Conservation (phyloP, 2,329 filamentous ascomycete species). For the Talaromyces sp. region DNA sequence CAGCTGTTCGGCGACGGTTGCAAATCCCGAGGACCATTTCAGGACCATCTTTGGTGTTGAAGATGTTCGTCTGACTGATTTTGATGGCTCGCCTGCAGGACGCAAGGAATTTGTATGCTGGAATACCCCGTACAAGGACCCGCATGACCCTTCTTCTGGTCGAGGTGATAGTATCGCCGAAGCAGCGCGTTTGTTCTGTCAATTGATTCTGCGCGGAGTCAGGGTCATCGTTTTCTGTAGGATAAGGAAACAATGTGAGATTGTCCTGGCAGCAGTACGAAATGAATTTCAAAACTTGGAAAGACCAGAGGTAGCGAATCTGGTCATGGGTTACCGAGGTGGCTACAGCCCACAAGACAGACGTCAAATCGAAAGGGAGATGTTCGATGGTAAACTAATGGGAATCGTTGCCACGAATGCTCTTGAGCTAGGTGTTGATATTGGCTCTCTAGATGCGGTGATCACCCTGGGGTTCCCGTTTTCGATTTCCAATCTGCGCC, state of each 20-base stretch:
- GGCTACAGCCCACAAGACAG: slow-evolving; percentile 92
- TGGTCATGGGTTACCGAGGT: slow-evolving; percentile 93
- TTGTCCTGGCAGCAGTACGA: slow-evolving; percentile 74
- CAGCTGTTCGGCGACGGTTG: slow-evolving; percentile 93
- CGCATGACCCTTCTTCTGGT: slow-evolving; percentile 78
- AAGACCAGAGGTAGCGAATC: slow-evolving; percentile 66
- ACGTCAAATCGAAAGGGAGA: slow-evolving; percentile 82
- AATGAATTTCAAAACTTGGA: slow-evolving; percentile 70
- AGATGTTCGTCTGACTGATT: slow-evolving; percentile 75
- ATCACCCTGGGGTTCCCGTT: slow-evolving; percentile 93
- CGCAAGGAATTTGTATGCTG: slow-evolving; percentile 95
- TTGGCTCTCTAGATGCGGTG: slow-evolving; percentile 89
- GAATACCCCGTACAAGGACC: slow-evolving; percentile 95
- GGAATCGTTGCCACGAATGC: slow-evolving; percentile 93
- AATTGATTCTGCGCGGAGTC: slow-evolving; percentile 81
- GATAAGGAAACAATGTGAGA: slow-evolving; percentile 83
- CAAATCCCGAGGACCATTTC: slow-evolving; percentile 89
- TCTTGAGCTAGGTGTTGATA: slow-evolving; percentile 90
- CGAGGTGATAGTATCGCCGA: slow-evolving; percentile 78
- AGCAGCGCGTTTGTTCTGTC: slow-evolving; percentile 85
- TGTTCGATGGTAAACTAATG: slow-evolving; percentile 92
- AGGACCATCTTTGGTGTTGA: slow-evolving; percentile 87
- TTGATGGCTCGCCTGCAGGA: slow-evolving; percentile 87
- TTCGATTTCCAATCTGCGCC: slow-evolving; percentile 87
- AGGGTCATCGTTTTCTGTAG: slow-evolving; percentile 90